phyloP scores from a whole-genome alignment of 495 filamentous ascomycete species.

The Mycothermus thermophilus region DNA sequence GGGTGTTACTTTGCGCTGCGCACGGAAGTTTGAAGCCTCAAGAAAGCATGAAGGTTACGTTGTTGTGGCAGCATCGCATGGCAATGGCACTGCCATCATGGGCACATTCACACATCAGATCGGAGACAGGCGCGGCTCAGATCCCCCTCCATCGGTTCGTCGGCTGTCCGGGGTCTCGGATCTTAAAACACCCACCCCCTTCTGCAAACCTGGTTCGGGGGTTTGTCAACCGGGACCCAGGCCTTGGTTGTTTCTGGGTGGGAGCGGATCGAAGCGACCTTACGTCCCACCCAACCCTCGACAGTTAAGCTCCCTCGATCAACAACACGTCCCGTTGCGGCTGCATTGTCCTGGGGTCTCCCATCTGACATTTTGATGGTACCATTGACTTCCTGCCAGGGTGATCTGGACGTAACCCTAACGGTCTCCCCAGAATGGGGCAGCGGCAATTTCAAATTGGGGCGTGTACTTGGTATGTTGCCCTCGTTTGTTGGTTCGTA shows the following conservation, averaged over 20 bases:
- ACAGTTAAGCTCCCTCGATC: constrained; percentile 4
- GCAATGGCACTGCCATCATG: constrained; percentile 4
- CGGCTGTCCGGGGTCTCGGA: too few relatives aligned
- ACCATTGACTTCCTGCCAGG: too few relatives aligned
- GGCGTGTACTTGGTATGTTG: too few relatives aligned
- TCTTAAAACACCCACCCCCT: too few relatives aligned
- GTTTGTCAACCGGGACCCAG: constrained; percentile 17
- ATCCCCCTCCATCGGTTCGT: constrained; percentile 1
- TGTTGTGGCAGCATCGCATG: constrained; percentile 9
- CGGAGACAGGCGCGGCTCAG: constrained; percentile 12
- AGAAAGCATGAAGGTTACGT: constrained; percentile 17
- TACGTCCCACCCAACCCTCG: constrained; percentile 7
- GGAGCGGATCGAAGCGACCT: constrained; percentile 20
- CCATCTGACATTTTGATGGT: too few relatives aligned
- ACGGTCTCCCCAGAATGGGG: too few relatives aligned
- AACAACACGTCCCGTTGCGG: neutral
- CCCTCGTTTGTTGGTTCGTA: too few relatives aligned
- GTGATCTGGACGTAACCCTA: too few relatives aligned
- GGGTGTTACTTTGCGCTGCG: constrained; percentile 5
- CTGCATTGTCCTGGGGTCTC: constrained; percentile 6
- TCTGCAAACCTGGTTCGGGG: too few relatives aligned
- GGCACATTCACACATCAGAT: too few relatives aligned
- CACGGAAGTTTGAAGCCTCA: constrained; percentile 17
- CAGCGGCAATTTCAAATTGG: too few relatives aligned
- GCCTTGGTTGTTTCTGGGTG: constrained; percentile 12